A percentile compares a stretch with the other conserved stretches of the same genome.
These are phyloP conservation scores for Casuarina equisetifolia DNA, from an alignment of 306 rosid species.

Conservation along the genomic window DNA sequence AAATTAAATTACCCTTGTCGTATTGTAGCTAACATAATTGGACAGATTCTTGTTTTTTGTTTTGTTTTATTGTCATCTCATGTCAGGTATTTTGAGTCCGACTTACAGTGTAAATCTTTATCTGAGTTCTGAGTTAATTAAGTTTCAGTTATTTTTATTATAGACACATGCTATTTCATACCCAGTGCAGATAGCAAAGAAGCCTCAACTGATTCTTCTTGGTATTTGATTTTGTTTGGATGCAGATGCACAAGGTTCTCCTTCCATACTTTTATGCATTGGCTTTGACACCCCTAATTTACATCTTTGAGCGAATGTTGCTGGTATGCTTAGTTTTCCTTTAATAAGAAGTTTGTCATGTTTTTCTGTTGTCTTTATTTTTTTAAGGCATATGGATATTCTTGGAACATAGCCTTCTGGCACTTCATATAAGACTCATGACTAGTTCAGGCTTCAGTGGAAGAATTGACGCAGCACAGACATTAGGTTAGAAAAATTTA, in stretches of 20 bases:
- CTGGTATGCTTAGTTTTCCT: slow-evolving; percentile 39
- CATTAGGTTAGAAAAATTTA: too few relatives aligned
- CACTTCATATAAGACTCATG: not conserved
- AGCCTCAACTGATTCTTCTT: not conserved
- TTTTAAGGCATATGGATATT: not conserved
- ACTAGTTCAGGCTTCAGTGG: not conserved
- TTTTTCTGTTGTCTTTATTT: not conserved
- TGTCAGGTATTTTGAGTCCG: not conserved
- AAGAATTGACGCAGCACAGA: not conserved
- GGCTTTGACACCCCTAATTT: slow-evolving; percentile 55
- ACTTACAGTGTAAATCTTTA: not conserved
- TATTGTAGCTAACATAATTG: not conserved
- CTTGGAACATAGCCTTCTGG: not conserved
- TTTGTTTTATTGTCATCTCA: not conserved
- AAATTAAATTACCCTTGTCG: not conserved
- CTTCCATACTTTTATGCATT: slow-evolving; percentile 57
- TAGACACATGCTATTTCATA: not conserved
- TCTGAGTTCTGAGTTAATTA: slow-evolving; percentile 2
- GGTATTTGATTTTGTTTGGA: slow-evolving; percentile 13
- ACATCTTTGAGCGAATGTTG: slow-evolving; percentile 56
- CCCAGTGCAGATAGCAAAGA: not conserved
- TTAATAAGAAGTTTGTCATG: not conserved
- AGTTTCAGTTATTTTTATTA: slow-evolving; percentile 3
- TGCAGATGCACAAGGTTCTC: slow-evolving; percentile 57
- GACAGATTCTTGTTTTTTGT: not conserved